Base-by-base conservation (phyloP, 2,329 filamentous ascomycete genomes). In the Epichloe sp. region DNA sequence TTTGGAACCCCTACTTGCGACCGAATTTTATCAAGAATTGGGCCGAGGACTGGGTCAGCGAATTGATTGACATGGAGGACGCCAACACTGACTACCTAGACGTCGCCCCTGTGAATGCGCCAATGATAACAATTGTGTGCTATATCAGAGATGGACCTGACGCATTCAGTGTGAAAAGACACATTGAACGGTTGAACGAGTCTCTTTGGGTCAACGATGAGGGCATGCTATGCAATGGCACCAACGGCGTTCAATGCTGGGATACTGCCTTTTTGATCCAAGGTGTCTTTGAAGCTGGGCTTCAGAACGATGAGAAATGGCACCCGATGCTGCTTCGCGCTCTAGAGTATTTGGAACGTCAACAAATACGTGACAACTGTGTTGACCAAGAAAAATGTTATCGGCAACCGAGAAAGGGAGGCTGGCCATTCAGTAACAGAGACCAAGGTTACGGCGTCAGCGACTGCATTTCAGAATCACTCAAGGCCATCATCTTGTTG, bases 241-340 rank as follows among this genome's bases (percentile, higher is more conserved):
- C 93, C 8, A 97, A 98, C 59, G 93, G 93, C n/a, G 90, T 97
- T 1, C 93, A 98, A 67, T 86, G 83, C 56, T 98, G 93, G 93
- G 93, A 98, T 63, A 98, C 93, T 0, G 79, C 89, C 0, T 97
- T 97, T 63, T 71, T 85, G 17, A 88, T 96, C 36, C 89, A 95
- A 65, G 84, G 87, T 1, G 79, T 87, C 5, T 78, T 88, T 49
- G 86, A 88, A 47, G 83, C 87, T 6, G 88, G 86, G 0, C 77
- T 96, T 26, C 83, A 85, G n/a, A 71, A 82, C 34, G 81, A 94
- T 46, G 74, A 82, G 12, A 81, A 83, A 59, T 96, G 87, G 81
- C 79, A 77, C 40, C 82, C 85, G 0, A 94, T 96, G 86, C 76
- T 98, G 31, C 76, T 75, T 7, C 89, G 86, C 62, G 88, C 89